phyloP scores from a whole-genome alignment of 2,329 filamentous ascomycete genomes.

The Pezicula carpinea region DNA sequence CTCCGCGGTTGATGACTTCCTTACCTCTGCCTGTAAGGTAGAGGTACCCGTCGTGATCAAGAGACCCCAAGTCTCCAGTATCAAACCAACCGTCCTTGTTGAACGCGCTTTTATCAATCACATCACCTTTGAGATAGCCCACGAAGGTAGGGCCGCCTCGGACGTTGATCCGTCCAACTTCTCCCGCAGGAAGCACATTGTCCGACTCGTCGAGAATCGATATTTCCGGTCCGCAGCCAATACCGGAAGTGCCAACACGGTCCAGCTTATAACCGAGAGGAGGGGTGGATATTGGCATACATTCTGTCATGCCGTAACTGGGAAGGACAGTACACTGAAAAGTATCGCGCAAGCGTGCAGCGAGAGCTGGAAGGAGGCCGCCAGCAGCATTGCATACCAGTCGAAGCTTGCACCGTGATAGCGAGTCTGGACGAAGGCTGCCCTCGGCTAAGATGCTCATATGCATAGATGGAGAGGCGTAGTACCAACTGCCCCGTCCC shows the following conservation, averaged over 20 bases:
- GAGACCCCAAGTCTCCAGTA: conserved; percentile 78
- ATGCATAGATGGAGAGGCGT: conserved; percentile 54
- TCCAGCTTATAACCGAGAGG: conserved; percentile 47
- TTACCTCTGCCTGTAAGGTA: conserved; percentile 83
- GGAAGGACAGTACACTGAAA: conserved; percentile 49
- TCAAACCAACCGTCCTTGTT: conserved; percentile 74
- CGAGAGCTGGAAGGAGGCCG: conserved; percentile 46
- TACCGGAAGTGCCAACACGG: conserved; percentile 47
- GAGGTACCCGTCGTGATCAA: conserved; percentile 72
- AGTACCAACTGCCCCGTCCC: conserved; percentile 49
- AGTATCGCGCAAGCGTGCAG: conserved; percentile 41
- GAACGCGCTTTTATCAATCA: conserved; percentile 40
- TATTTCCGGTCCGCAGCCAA: conserved; percentile 47
- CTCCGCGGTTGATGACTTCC: conserved; percentile 54
- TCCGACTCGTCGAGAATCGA: conserved; percentile 42
- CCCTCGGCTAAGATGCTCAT: conserved; percentile 46
- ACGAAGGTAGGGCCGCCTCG: conserved; percentile 46
- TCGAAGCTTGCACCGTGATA: conserved; percentile 40
- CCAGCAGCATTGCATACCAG: conserved; percentile 54
- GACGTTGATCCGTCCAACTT: conserved; percentile 45
- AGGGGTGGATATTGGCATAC: conserved; percentile 53
- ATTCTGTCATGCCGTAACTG: conserved; percentile 57
- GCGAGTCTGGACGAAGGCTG: conserved; percentile 32
- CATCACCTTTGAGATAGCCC: conserved; percentile 38
- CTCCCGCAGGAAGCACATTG: conserved; percentile 24